Evolutionary conservation across 2,329 filamentous ascomycete species (phyloP).

Genomic region (Didymella exigua): DNA sequence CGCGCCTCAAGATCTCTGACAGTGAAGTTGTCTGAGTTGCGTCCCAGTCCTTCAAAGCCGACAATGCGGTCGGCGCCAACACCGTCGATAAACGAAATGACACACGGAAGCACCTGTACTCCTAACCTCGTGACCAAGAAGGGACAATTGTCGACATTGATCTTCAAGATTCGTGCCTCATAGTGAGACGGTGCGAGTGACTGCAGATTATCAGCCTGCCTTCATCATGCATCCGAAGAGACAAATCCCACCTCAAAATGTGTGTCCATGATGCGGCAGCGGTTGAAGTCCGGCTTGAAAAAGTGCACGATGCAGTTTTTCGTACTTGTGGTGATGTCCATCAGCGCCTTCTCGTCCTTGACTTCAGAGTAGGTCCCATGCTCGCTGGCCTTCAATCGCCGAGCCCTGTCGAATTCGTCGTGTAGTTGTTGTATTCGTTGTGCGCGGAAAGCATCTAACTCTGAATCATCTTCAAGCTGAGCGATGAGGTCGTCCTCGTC

Average conservation of each 20-base stretch:
- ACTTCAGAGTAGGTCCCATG: slow-evolving; percentile 62
- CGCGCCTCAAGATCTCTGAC: slow-evolving; percentile 60
- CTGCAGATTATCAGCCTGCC: slow-evolving; percentile 31
- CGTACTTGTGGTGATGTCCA: slow-evolving; percentile 65
- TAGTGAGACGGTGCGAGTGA: slow-evolving; percentile 62
- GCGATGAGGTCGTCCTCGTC: slow-evolving; percentile 67
- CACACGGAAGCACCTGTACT: slow-evolving; percentile 63
- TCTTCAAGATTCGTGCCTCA: slow-evolving; percentile 63
- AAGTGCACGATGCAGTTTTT: slow-evolving; percentile 67
- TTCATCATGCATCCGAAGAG: neutral
- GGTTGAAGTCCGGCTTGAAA: slow-evolving; percentile 67
- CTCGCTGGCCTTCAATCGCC: slow-evolving; percentile 56
- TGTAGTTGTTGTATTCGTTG: slow-evolving; percentile 64
- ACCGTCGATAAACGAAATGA: slow-evolving; percentile 63
- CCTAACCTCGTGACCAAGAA: slow-evolving; percentile 64
- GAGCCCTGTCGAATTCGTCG: slow-evolving; percentile 60
- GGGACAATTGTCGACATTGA: slow-evolving; percentile 65
- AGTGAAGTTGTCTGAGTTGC: slow-evolving; percentile 59
- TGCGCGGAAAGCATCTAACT: slow-evolving; percentile 61
- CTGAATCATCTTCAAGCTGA: slow-evolving; percentile 61
- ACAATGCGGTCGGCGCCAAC: slow-evolving; percentile 62
- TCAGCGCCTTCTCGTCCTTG: slow-evolving; percentile 62
- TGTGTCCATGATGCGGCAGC: slow-evolving; percentile 66
- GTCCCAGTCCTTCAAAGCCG: slow-evolving; percentile 64
- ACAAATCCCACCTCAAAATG: slow-evolving; percentile 54